phyloP scores from a whole-genome alignment of 345 rosid species.

The Sonneratia caseolaris region DNA sequence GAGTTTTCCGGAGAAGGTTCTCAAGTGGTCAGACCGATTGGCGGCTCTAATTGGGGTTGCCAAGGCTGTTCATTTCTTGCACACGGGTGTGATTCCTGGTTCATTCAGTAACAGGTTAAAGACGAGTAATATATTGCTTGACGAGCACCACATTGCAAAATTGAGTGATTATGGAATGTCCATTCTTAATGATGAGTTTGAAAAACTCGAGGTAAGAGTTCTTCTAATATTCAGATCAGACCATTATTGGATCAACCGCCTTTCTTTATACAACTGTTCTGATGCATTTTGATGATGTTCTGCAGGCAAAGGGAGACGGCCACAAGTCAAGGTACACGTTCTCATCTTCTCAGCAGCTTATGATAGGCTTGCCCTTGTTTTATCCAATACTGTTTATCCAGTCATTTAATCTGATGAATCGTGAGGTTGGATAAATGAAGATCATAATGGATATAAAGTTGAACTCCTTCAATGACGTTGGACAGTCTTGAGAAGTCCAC shows the following conservation, averaged over 20 bases:
- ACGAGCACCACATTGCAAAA: constrained; percentile 80
- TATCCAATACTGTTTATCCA: background rate
- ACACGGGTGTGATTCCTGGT: constrained; percentile 77
- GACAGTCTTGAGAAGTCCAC: background rate
- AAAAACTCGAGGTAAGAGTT: constrained; percentile 50
- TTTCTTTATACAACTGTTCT: background rate
- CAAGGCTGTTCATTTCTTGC: constrained; percentile 92
- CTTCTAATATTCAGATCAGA: background rate
- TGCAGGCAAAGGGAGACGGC: constrained; percentile 62
- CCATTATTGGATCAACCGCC: background rate
- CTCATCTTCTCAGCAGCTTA: background rate
- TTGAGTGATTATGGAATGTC: constrained; percentile 19
- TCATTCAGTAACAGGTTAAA: constrained; percentile 57
- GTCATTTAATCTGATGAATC: too few relatives aligned
- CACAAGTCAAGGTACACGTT: constrained; percentile 40
- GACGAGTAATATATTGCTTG: constrained; percentile 76
- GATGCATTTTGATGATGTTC: constrained; percentile 10
- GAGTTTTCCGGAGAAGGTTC: constrained; percentile 51
- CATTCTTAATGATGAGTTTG: constrained; percentile 52
- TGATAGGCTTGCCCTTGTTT: background rate
- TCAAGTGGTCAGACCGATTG: constrained; percentile 79
- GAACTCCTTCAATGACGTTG: background rate
- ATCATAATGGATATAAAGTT: background rate
- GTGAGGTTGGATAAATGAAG: too few relatives aligned
- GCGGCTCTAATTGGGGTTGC: constrained; percentile 74